Evolutionary conservation across 805 yeast genomes (phyloP), one percentile per base, ranked within the genome.

Genomic region (Scheffersomyces spartinae): DNA sequence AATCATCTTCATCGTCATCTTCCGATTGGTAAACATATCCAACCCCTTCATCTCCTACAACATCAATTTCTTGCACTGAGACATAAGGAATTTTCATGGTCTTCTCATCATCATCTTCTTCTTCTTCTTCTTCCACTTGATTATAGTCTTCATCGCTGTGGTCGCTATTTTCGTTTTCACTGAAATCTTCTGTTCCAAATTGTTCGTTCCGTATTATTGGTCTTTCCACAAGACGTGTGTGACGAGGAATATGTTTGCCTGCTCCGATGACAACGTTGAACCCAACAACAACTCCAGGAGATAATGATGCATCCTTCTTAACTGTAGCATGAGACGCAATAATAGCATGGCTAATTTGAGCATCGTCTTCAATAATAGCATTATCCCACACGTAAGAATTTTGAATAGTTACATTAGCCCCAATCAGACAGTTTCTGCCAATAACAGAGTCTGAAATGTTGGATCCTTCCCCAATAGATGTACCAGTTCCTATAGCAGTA

Each of bases 311-410:
- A 32, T 63, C 60, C 3, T 55, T 32, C 9, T 74, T 74, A 28
- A 91, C 55, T 2, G 49, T 47, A 1, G 79, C 77, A 35, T 64
- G 50, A 14, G 70, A 61, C 4, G 94, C 95, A 19, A 91, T 63
- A 17, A 88, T 74, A 1, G 91, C 63, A 38, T 73, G 70, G 24
- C 61, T 60, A 9, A 88, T 51, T 1, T 45, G 50, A 13, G 70
- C 61, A 25, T 72, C 64, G 45, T 84, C 88, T 27, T 68, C 82
- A 34, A 91, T 73, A 2, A 57, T 52, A 1, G 82, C 76, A 35
- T 81, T 71, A 40, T 84, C 93, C 94, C 95, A 88, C 23, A 91
- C 68, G 45, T 81, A 86, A 11, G 94, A 74, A 42, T 82, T 75
- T 24, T 58, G 66, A 23, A 91, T 72, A 2, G 36, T 49, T 13